phyloP scores from a whole-genome alignment of 78 protist species.

The Thecamonas trahens region DNA sequence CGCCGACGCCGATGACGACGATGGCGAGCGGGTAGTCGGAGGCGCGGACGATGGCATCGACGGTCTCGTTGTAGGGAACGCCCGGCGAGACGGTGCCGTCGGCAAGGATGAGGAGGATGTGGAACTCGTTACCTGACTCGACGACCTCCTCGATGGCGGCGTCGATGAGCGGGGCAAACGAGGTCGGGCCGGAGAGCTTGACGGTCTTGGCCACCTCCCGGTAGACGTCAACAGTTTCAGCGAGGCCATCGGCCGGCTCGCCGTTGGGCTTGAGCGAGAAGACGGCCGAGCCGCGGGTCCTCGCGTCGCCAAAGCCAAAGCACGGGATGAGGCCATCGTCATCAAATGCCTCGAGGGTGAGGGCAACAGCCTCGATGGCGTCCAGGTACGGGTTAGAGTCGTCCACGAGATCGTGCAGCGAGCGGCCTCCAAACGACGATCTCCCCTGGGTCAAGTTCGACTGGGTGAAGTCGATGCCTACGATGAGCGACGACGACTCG shows the following conservation, averaged over 20 bases:
- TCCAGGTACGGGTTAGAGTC: not conserved
- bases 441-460: conserved; percentile 13
- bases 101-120: conserved; percentile 22
- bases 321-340: conserved; percentile 11
- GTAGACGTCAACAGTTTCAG: conserved; percentile 1
- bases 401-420: conserved; percentile 23
- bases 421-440: conserved; percentile 14
- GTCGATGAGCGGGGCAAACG: conserved; percentile 31
- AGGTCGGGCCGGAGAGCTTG: conserved; percentile 20
- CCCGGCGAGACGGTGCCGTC: conserved; percentile 40
- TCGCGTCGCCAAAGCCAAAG: conserved; percentile 20
- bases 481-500: conserved; percentile 20
- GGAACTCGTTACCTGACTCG: not conserved
- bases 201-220: not conserved
- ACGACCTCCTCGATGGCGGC: conserved; percentile 12
- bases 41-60: conserved; percentile 27
- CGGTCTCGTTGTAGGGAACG: not conserved
- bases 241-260: not conserved
- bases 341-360: conserved; percentile 20
- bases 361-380: conserved; percentile 16
- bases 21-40: conserved; percentile 31
- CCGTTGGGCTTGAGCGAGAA: conserved; percentile 12
- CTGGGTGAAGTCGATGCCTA: conserved; percentile 32
- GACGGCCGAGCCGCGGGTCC: not conserved
- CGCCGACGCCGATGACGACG: conserved; percentile 26